Conservation (phyloP, 2,329 filamentous ascomycete species). For the Diaporthe ampelina region DNA sequence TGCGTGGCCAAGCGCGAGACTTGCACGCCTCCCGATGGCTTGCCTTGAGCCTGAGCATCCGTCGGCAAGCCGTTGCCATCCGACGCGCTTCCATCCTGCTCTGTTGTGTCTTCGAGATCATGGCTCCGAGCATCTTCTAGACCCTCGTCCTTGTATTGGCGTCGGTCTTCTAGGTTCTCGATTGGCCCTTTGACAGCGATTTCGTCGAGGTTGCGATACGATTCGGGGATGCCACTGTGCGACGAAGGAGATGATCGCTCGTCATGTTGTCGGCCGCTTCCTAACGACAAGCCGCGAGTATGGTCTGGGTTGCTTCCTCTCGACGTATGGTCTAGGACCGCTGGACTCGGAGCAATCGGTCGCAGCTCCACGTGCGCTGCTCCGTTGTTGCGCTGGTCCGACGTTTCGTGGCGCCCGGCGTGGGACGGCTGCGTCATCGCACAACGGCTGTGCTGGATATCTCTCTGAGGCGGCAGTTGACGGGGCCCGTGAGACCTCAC, state of each 20-base stretch:
- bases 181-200: slow-evolving; percentile 42
- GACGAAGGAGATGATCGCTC: slow-evolving; percentile 32
- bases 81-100: not conserved
- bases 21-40: not conserved
- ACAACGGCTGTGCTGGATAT: slow-evolving; percentile 4
- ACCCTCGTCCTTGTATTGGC: slow-evolving; percentile 52
- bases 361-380: not conserved
- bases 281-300: not conserved
- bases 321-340: not conserved
- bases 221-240: slow-evolving; percentile 47
- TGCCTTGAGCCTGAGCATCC: slow-evolving; percentile 12
- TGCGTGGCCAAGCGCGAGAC: slow-evolving; percentile 68
- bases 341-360: slow-evolving; percentile 2
- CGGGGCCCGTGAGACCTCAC: not conserved
- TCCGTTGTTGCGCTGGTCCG: slow-evolving; percentile 26
- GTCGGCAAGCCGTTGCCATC: not conserved
- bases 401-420: slow-evolving; percentile 24
- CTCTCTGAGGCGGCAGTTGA: slow-evolving; percentile 5
- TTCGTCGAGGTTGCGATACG: slow-evolving; percentile 45
- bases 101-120: slow-evolving; percentile 44
- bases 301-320: not conserved
- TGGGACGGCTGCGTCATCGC: slow-evolving; percentile 32
- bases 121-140: slow-evolving; percentile 52
- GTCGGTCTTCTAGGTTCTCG: slow-evolving; percentile 51
- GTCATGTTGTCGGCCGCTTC: not conserved